Evolutionary conservation across 805 yeast species (phyloP), one percentile per base, ranked within the genome.

Genomic region (Lipomyces chichibuensis): DNA sequence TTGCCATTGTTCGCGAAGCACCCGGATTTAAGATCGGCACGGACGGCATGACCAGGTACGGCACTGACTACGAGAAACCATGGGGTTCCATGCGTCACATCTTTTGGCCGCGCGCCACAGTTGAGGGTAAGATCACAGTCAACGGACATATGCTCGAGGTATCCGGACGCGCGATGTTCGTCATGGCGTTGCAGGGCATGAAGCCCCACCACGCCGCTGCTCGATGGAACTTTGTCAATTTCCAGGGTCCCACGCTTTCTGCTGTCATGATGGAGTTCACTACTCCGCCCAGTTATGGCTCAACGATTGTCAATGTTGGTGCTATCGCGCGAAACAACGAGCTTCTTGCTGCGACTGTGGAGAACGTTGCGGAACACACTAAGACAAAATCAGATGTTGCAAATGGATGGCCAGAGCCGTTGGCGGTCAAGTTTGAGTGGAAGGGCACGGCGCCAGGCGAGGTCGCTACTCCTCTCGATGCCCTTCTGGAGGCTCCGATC

Each of bases 161-260:
- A 57, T 71, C 75, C 35, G 80, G 80, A 33, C 73, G 67, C 20
- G 84, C 92, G 60, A 90, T 95, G 96, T 93, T 87, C 76, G 97
- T 94, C 63, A 88, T 91, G 94, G 99, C 99, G 6, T 81, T 92
- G 73, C 99, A 95, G 82, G 98, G 98, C 69, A 93, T 95, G 98
- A 95, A 95, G 79, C 99, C 99, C 8, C 98, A 95, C 79, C 99
- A 95, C 80, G 97, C 98, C 46, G 99, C 99, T 65, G 91, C 96
- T 69, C 80, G 92, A 27, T 95, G 99, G 99, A 95, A 94, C 80
- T 95, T 95, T 77, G 80, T 91, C 69, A 89, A 91, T 79, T 94
- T 90, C 84, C 97, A 91, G 77, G 89, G 95, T 23, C 84, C 87
- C 61, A 81, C 87, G 52, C 82, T 84, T 73, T 83, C 94, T 46